Evolutionary conservation across 2,329 filamentous ascomycete genomes (phyloP).

Genomic region (Hypoxylon sp.): DNA sequence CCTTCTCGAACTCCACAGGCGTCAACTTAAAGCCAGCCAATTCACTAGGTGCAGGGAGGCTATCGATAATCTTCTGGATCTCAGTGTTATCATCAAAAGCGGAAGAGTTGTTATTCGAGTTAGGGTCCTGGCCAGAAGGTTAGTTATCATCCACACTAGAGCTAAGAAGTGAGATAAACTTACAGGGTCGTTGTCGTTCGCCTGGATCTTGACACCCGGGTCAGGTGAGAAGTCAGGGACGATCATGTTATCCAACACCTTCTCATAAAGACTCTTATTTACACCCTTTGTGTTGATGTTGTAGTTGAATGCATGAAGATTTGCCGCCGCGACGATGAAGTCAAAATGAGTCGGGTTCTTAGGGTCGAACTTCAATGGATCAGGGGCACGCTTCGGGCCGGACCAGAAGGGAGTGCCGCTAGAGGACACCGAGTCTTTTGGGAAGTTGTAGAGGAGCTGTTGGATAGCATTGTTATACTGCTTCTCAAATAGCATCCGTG

Average conservation of each 20-base stretch:
- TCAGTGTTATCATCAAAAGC: constrained; percentile 81
- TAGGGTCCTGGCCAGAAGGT: constrained; percentile 75
- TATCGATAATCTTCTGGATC: constrained; percentile 78
- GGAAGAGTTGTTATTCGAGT: constrained; percentile 69
- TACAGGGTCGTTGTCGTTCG: constrained; percentile 91
- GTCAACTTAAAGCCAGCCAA: constrained; percentile 90
- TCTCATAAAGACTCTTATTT: constrained; percentile 79
- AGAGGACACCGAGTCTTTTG: constrained; percentile 91
- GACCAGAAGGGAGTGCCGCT: constrained; percentile 97
- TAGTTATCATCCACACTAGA: constrained; percentile 30
- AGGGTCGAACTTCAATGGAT: constrained; percentile 89
- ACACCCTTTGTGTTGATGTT: constrained; percentile 88
- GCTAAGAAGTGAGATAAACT: constrained; percentile 52
- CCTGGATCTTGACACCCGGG: constrained; percentile 94
- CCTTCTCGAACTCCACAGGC: constrained; percentile 98
- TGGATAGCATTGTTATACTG: constrained; percentile 98
- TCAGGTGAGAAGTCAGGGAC: constrained; percentile 95
- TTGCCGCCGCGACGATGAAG: constrained; percentile 90
- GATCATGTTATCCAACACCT: constrained; percentile 91
- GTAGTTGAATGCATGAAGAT: constrained; percentile 98
- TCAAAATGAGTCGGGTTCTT: constrained; percentile 88
- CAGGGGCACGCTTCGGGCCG: constrained; percentile 95
- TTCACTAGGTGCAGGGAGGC: constrained; percentile 83
- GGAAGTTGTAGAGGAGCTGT: constrained; percentile 96
- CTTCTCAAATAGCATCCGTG: constrained; percentile 91